These are phyloP conservation scores for Psilocybe cubensis DNA, from an alignment of 768 basidiomycete species.

Conservation along the genomic window DNA sequence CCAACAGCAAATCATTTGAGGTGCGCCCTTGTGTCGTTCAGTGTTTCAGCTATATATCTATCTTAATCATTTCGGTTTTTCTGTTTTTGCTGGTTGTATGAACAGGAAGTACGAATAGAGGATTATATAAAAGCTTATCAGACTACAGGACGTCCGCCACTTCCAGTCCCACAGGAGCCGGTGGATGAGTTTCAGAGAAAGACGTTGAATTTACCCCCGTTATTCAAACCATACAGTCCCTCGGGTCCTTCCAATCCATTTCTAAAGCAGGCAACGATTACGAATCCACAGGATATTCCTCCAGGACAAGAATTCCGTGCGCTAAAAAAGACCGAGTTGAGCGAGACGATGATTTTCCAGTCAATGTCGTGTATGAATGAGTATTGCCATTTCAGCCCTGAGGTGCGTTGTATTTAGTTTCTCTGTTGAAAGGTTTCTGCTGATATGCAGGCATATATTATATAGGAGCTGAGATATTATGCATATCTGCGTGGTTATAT, in stretches of 20 bases:
- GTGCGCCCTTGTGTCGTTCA: neutral
- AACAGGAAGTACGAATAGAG: constrained; percentile 56
- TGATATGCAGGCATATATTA: constrained; percentile 2
- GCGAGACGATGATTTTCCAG: constrained; percentile 24
- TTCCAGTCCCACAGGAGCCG: constrained; percentile 48
- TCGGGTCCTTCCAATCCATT: neutral
- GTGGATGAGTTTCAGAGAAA: constrained; percentile 44
- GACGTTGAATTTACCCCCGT: constrained; percentile 49
- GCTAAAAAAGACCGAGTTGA: constrained; percentile 17
- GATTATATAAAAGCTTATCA: constrained; percentile 58
- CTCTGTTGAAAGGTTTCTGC: neutral
- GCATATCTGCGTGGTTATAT: constrained; percentile 45
- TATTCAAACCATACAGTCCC: constrained; percentile 46
- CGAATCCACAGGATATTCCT: neutral
- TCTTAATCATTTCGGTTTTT: neutral
- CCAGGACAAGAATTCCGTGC: neutral
- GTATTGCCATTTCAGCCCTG: constrained; percentile 40
- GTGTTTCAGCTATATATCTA: neutral
- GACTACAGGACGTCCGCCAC: constrained; percentile 49
- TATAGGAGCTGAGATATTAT: constrained; percentile 45
- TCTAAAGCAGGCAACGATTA: neutral
- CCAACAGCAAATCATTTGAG: neutral
- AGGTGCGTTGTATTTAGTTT: constrained; percentile 36
- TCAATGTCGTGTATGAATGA: constrained; percentile 40
- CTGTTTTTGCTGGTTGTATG: neutral